Evolutionary conservation across 495 filamentous ascomycete species (phyloP).

Genomic region (Daldinia vernicosa): DNA sequence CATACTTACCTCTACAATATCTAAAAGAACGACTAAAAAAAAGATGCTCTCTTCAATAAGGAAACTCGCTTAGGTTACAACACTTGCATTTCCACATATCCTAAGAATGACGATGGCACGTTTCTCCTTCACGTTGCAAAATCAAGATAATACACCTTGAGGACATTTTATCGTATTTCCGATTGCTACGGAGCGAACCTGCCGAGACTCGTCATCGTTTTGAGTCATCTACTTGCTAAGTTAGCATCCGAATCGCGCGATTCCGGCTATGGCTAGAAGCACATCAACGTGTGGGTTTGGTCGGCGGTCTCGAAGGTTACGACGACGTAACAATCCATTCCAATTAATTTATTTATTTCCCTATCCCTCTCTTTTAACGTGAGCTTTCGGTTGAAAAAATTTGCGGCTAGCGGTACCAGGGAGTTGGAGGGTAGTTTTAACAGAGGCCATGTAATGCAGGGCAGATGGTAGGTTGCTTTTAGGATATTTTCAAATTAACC

Average conservation of each 20-base stretch:
- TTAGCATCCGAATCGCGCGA: constrained; percentile 24
- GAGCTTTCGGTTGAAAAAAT: constrained; percentile 13
- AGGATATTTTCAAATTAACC: constrained; percentile 47
- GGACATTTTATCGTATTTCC: constrained; percentile 15
- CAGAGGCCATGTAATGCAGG: constrained; percentile 41
- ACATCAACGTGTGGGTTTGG: constrained; percentile 27
- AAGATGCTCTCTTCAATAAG: background rate
- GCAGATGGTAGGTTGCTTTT: constrained; percentile 46
- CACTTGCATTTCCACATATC: background rate
- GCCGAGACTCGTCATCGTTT: constrained; percentile 41
- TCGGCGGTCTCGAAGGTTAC: background rate
- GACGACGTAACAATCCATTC: constrained; percentile 45
- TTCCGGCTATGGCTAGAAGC: constrained; percentile 34
- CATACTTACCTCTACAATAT: background rate
- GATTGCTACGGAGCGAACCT: constrained; percentile 21
- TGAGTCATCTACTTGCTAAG: constrained; percentile 24
- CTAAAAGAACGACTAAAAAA: background rate
- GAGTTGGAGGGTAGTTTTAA: constrained; percentile 23
- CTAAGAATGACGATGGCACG: constrained; percentile 23
- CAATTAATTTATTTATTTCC: constrained; percentile 42
- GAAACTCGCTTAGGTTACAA: background rate
- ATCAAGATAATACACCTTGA: constrained; percentile 7
- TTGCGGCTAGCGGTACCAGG: constrained; percentile 14
- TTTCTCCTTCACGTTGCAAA: constrained; percentile 29
- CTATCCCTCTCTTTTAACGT: constrained; percentile 11